phyloP scores from a whole-genome alignment of 306 rosid species.

The Vigna unguiculata region DNA sequence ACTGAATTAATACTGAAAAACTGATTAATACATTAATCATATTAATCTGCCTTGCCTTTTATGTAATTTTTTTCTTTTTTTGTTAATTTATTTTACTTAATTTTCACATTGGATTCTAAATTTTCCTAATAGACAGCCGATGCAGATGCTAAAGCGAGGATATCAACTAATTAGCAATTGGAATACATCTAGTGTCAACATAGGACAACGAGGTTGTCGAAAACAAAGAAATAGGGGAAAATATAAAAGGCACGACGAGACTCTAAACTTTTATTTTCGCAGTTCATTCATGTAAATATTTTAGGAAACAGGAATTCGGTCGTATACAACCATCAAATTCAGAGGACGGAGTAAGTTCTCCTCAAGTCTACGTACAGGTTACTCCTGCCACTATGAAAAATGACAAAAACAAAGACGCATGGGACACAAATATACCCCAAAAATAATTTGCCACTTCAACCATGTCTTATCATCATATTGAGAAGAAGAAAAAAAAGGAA shows the following conservation, averaged over 20 bases:
- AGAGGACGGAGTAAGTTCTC: conserved; percentile 30
- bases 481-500: conserved; percentile 1
- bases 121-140: no score
- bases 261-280: conserved; percentile 18
- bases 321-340: conserved; percentile 37
- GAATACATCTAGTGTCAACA: not conserved
- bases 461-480: not conserved
- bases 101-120: no score
- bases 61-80: no score
- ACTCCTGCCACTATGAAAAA: conserved; percentile 36
- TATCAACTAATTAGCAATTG: no score
- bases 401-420: conserved; percentile 26
- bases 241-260: not conserved
- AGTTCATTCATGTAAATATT: not conserved
- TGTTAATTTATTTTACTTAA: no score
- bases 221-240: not conserved
- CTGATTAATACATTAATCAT: no score
- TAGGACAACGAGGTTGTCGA: not conserved
- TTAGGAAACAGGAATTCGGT: not conserved
- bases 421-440: conserved; percentile 17
- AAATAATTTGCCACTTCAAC: conserved; percentile 36
- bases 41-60: no score
- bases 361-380: conserved; percentile 33
- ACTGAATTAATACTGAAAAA: no score
- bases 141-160: no score